Evolutionary conservation across 148 eudicot species (phyloP).

Genomic region (Fagopyrum esculentum): DNA sequence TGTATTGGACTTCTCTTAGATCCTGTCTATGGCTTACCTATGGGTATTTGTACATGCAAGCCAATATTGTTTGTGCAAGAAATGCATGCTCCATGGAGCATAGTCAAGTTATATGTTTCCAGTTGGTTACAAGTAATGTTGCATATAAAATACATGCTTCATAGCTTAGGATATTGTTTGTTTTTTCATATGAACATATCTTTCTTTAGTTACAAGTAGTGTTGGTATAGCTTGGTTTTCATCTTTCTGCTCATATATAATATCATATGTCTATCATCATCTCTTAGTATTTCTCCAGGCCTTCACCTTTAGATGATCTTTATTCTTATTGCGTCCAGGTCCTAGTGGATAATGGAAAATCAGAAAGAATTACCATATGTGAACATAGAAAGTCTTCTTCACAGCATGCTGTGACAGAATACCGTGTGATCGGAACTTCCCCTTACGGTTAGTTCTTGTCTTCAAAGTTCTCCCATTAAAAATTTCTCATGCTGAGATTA

Average conservation of each 20-base stretch:
- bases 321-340: conserved; percentile 36
- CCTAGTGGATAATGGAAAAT: conserved; percentile 76
- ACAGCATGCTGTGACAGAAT: conserved; percentile 85
- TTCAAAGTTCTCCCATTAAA: neutral
- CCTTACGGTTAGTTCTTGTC: conserved; percentile 38
- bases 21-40: neutral
- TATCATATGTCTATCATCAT: no score
- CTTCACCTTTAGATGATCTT: neutral
- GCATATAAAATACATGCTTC: no score
- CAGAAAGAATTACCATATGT: conserved; percentile 66
- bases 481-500: neutral
- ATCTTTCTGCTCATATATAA: no score
- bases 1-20: neutral
- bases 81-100: neutral
- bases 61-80: neutral
- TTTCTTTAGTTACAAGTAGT: neutral
- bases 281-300: neutral
- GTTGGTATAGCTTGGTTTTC: no score
- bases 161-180: no score
- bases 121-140: no score
- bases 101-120: no score
- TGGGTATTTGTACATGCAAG: neutral
- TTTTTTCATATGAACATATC: neutral
- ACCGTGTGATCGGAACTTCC: conserved; percentile 62
- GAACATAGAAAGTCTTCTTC: conserved; percentile 39